Evolutionary conservation across 257 asterid genomes (phyloP).

Genomic region (Solanum raphanifolium): DNA sequence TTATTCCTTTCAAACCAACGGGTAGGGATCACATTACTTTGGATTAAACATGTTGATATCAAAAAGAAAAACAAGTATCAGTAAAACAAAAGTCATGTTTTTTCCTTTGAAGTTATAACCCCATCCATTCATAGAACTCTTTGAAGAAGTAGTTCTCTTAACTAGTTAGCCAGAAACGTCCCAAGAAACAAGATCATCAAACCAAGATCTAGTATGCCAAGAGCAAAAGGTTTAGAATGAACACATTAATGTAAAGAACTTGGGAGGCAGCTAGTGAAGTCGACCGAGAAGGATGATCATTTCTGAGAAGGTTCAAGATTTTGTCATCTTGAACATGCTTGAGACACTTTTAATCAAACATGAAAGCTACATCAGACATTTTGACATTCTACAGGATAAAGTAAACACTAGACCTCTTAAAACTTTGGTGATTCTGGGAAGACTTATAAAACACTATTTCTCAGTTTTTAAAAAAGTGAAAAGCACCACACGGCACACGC

Average conservation of each 20-base stretch:
- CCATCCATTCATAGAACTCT: not conserved
- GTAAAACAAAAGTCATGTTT: not conserved
- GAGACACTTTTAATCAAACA: not conserved
- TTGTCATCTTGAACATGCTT: not conserved
- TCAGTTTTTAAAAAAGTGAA: not conserved
- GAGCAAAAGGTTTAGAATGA: not conserved
- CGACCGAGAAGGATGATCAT: not conserved
- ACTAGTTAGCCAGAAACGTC: not conserved
- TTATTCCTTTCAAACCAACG: not conserved
- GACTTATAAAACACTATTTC: not conserved
- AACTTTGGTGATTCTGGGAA: not conserved
- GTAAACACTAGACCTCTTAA: not conserved
- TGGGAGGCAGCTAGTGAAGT: not conserved
- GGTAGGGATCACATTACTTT: not conserved
- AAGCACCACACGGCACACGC: not conserved
- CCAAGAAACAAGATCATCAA: not conserved
- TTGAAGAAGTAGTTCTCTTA: not conserved
- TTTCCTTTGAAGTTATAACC: not conserved
- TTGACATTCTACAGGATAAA: not conserved
- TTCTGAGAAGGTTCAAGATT: not conserved
- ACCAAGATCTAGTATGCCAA: not conserved
- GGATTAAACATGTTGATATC: not conserved
- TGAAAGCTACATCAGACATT: not conserved
- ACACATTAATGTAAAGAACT: not conserved
- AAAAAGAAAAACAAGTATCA: not conserved